Percentiles rank a stretch among this genome's conserved stretches.
Evolutionary conservation across 176 grass and related monocot species (phyloP).

Genomic region (Avena insularis): DNA sequence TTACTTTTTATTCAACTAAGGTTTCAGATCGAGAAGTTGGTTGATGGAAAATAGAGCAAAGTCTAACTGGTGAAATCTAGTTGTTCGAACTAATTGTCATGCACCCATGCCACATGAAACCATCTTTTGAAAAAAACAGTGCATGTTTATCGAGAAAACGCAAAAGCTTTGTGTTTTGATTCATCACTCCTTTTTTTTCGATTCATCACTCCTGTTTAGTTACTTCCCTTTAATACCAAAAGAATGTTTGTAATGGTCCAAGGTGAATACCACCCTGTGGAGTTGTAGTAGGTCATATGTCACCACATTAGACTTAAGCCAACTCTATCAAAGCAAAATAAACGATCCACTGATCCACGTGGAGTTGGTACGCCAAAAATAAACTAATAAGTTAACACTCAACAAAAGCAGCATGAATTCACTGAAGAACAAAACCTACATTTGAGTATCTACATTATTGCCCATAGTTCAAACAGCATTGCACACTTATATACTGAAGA

Average conservation of each 20-base stretch:
- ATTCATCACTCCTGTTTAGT: neutral
- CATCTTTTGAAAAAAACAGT: neutral
- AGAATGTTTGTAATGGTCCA: neutral
- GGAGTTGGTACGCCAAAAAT: neutral
- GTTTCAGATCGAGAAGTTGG: neutral
- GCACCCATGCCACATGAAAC: neutral
- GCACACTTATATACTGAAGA: neutral
- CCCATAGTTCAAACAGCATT: neutral
- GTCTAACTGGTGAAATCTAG: neutral
- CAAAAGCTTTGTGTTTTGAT: too few relatives aligned
- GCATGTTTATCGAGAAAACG: neutral
- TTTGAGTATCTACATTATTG: neutral
- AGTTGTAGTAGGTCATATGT: neutral
- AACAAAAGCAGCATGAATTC: neutral
- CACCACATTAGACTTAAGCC: neutral
- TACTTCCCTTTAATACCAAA: neutral
- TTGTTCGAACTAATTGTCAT: neutral
- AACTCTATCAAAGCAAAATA: constrained; percentile 2
- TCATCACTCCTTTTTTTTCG: too few relatives aligned
- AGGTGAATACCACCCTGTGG: neutral
- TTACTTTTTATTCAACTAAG: neutral
- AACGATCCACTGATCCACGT: neutral
- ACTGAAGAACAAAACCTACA: neutral
- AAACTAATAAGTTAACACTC: neutral
- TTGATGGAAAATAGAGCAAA: neutral